These are phyloP conservation scores for Verbena officinalis DNA, from an alignment of 257 asterid genomes.

Conservation along the genomic window DNA sequence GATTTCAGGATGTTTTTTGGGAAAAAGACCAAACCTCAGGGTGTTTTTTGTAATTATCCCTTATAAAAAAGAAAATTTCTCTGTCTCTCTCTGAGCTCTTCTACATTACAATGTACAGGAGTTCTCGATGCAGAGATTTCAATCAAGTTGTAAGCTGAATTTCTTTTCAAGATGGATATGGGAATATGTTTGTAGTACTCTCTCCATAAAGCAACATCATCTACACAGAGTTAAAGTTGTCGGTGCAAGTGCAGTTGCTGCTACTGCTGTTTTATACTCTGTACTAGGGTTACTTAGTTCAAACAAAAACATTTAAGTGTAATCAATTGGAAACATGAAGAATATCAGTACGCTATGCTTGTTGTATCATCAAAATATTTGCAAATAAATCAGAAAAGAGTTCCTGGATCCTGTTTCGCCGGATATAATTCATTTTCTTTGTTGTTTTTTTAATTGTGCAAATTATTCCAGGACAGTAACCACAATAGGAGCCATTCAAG, in stretches of 20 bases:
- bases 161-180: slow-evolving; percentile 62
- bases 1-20: no score
- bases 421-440: background rate
- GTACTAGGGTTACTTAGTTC: slow-evolving; percentile 23
- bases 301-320: slow-evolving; percentile 10
- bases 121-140: slow-evolving; percentile 67
- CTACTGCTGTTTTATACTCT: slow-evolving; percentile 51
- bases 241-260: slow-evolving; percentile 56
- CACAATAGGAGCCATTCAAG: no score
- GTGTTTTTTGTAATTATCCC: no score
- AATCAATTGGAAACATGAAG: background rate
- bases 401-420: slow-evolving; percentile 1
- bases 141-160: slow-evolving; percentile 51
- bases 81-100: slow-evolving; percentile 8
- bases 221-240: slow-evolving; percentile 39
- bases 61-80: no score
- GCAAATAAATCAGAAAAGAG: background rate
- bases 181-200: slow-evolving; percentile 40
- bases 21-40: no score
- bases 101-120: slow-evolving; percentile 49
- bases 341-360: background rate
- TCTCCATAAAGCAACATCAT: slow-evolving; percentile 33
- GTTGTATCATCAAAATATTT: slow-evolving; percentile 25
- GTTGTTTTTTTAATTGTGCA: background rate
- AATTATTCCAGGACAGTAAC: background rate